Base-by-base conservation (phyloP, 352 stramenopile species). In the Aphanomyces stellatus region DNA sequence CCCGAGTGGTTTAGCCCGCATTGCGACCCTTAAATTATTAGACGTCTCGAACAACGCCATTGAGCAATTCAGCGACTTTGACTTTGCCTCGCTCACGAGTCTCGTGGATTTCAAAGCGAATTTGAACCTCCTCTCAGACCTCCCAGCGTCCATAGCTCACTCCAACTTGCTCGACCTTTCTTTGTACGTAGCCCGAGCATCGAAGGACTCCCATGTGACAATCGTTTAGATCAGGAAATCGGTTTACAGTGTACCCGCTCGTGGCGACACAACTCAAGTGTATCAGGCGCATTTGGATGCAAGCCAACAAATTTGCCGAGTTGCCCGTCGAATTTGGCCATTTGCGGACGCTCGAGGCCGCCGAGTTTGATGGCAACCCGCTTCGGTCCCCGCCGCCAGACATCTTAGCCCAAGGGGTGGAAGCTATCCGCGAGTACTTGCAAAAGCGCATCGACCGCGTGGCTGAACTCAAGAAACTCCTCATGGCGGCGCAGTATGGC, bases 1-100 rank as follows among this genome's bases (percentile, higher is more conserved):
- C 2, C 75, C 81, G 3, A 31, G 33, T 13, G 51, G 51, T 0
- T 28, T 91, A 5, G 70, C 73, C 11, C 63, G 43, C 1, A 62
- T 90, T 0, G 28, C 48, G 0, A 3, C 62, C 0, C 64, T 91
- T 4, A 62, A 85, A 27, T 63, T 71, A 28, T 68, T 91, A 1
- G 78, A 91, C n/a, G 17, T 91, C 49, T 87, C 81, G 19, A 85
- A 87, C 69, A 91, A 91, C 51, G 76, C 71, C 4, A 73, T 91
- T 25, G 65, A 69, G 41, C 76, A 72, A 3, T 72, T 91, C 8
- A 74, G 75, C 3, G 59, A 72, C 0, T 64, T 83, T 53, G 72
- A 82, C 34, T 91, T 88, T 41, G 53, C 66, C 0, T 55, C 62
- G 24, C 71, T 88, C 10, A 42, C 37, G 3, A 53, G 34, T 0